Base-by-base conservation (phyloP, 148 eudicot genomes). In the Talinum fruticosum region DNA sequence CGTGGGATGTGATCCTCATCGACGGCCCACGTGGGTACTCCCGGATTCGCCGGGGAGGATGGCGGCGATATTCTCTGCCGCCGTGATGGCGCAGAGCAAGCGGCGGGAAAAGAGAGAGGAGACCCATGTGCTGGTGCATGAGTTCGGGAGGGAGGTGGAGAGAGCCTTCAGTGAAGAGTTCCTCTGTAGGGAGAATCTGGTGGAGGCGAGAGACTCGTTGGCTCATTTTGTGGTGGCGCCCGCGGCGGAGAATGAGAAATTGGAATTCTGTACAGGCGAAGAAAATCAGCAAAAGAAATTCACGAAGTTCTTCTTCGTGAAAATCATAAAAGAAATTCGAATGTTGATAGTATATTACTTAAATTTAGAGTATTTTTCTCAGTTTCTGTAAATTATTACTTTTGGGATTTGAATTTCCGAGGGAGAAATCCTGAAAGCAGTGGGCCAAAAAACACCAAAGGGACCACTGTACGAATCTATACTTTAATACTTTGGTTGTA, bases 101-200 rank as follows among this genome's bases (percentile, higher is more conserved):
- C 64, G 64, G 64, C 73, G 76, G 30, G 76, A 80, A 45, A 78
- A 15, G 24, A 18, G 80, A 28, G 75, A 34, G 15, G 73, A 37
- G 0, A 88, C 97, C 18, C 89, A 95, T 44, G 93, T 95, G 78
- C 90, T 95, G 26, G 96, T 95, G 23, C 99, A 92, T 66, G 99
- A 91, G 35, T 80, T 86, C 16, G 90, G 78, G 14, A 79, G 96
- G 73, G 92, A 92, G n/a, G 89, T 84, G 47, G 97, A 95, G 89
- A 87, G 84, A 67, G 78, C 84, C 4, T 83, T 81, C 71, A 87
- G 92, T 41, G 92, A 88, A 2, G 94, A 92, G 89, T 95, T 93
- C 38, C 72, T 95, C 78, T 95, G 99, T 67, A 75, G 82, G 34
- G 91, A 90, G 75, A 95, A 95, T 82, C 79, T 95, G 89, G 88